These are phyloP conservation scores for Lodderomyces elongisporus DNA, from an alignment of 1,139 yeast genomes.

Conservation along the genomic window DNA sequence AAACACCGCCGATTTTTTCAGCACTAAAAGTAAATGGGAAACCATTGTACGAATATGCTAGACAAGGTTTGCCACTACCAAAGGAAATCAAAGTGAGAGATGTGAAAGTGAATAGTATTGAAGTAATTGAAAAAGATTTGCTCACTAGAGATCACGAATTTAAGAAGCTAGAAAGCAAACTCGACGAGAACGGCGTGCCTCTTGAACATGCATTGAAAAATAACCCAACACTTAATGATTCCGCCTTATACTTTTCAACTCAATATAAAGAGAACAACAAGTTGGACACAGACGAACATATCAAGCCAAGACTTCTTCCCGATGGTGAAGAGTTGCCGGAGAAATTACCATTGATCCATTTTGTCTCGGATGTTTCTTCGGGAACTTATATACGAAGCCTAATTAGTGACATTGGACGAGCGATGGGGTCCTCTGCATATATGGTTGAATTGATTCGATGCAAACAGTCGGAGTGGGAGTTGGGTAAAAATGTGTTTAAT, in stretches of 20 bases:
- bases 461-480: slow-evolving; percentile 78
- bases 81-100: slow-evolving; percentile 71
- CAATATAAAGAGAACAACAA: too few species aligned
- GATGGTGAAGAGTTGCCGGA: slow-evolving; percentile 26
- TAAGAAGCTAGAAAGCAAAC: slow-evolving; percentile 42
- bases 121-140: slow-evolving; percentile 48
- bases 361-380: slow-evolving; percentile 78
- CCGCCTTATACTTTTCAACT: slow-evolving; percentile 55
- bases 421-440: slow-evolving; percentile 76
- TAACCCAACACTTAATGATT: slow-evolving; percentile 61
- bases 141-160: slow-evolving; percentile 56
- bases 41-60: slow-evolving; percentile 90
- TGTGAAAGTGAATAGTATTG: slow-evolving; percentile 55
- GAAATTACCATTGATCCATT: slow-evolving; percentile 59
- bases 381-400: slow-evolving; percentile 94
- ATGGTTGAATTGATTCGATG: slow-evolving; percentile 79
- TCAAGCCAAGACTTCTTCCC: slow-evolving; percentile 21
- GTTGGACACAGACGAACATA: slow-evolving; percentile 35
- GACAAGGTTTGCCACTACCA: slow-evolving; percentile 84
- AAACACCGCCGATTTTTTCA: slow-evolving; percentile 93
- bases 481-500: slow-evolving; percentile 66
- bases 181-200: slow-evolving; percentile 49
- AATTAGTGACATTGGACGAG: slow-evolving; percentile 82
- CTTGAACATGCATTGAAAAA: slow-evolving; percentile 42
- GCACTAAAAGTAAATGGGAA: slow-evolving; percentile 94